A percentile compares a stretch with the other conserved stretches of the same genome.
Evolutionary conservation across 2,329 filamentous ascomycete species (phyloP).

Genomic region (Trichophyton benhamiae): DNA sequence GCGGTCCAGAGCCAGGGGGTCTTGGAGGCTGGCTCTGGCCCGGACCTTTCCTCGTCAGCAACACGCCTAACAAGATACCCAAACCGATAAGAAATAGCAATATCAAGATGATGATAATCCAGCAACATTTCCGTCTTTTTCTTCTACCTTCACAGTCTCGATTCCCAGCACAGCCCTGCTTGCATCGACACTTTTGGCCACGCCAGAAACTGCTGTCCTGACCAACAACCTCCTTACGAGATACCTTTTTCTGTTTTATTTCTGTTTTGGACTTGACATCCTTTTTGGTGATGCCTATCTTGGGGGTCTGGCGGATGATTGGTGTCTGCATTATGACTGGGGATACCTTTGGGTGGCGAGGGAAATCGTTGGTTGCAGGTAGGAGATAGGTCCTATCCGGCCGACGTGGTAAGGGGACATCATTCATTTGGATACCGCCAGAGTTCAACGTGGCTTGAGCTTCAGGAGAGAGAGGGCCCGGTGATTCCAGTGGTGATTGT

Average conservation of each 20-base stretch:
- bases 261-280: slow-evolving; percentile 29
- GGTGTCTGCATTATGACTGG: background rate
- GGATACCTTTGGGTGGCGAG: slow-evolving; percentile 14
- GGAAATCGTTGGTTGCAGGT: slow-evolving; percentile 27
- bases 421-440: slow-evolving; percentile 48
- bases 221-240: slow-evolving; percentile 54
- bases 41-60: slow-evolving; percentile 13
- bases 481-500: slow-evolving; percentile 44
- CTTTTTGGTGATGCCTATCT: slow-evolving; percentile 18
- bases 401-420: slow-evolving; percentile 44
- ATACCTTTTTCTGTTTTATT: slow-evolving; percentile 44
- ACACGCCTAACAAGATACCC: slow-evolving; percentile 37
- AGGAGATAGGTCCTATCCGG: slow-evolving; percentile 16
- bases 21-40: background rate
- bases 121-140: slow-evolving; percentile 45
- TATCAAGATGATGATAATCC: slow-evolving; percentile 38
- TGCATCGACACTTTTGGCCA: slow-evolving; percentile 51
- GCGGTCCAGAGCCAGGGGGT: background rate
- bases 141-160: slow-evolving; percentile 52
- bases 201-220: slow-evolving; percentile 53
- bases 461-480: slow-evolving; percentile 51
- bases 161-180: slow-evolving; percentile 53
- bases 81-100: slow-evolving; percentile 31
- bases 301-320: slow-evolving; percentile 11
- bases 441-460: slow-evolving; percentile 48